These are phyloP conservation scores for Cynara cardunculus DNA, from an alignment of 129 eudicot species.

Conservation along the genomic window DNA sequence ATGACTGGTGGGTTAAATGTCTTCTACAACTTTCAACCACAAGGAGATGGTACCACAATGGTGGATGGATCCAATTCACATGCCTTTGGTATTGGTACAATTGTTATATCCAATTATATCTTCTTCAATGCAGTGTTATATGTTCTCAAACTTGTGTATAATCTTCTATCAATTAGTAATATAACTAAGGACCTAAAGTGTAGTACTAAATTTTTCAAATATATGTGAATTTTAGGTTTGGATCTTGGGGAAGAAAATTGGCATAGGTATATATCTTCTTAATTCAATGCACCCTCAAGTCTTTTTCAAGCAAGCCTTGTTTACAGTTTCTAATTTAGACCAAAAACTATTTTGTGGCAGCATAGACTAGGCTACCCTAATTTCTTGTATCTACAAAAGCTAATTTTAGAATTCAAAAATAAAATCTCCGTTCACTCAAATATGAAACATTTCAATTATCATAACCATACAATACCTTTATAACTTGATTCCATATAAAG, in stretches of 20 bases:
- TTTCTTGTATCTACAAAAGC: not conserved
- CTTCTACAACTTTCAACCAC: not conserved
- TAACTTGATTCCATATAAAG: too few relatives aligned
- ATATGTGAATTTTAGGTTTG: not conserved
- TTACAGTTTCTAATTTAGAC: too few relatives aligned
- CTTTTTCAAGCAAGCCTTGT: too few relatives aligned
- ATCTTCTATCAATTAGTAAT: not conserved
- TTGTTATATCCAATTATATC: not conserved
- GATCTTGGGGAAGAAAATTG: not conserved
- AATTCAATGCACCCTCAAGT: too few relatives aligned
- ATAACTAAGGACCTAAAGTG: not conserved
- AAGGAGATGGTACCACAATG: not conserved
- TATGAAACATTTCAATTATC: too few relatives aligned
- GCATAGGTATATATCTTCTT: too few relatives aligned
- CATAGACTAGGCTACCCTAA: not conserved
- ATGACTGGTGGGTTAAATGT: not conserved
- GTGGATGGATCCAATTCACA: not conserved
- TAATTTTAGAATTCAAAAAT: too few relatives aligned
- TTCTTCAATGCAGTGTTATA: not conserved
- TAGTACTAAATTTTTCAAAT: too few relatives aligned
- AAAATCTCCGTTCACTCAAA: too few relatives aligned
- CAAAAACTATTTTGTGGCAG: not conserved
- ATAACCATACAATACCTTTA: too few relatives aligned
- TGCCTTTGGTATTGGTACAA: not conserved
- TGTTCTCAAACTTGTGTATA: not conserved